Evolutionary conservation across 2,329 filamentous ascomycete species (phyloP).

Genomic region (Drechslerella coelobrocha): DNA sequence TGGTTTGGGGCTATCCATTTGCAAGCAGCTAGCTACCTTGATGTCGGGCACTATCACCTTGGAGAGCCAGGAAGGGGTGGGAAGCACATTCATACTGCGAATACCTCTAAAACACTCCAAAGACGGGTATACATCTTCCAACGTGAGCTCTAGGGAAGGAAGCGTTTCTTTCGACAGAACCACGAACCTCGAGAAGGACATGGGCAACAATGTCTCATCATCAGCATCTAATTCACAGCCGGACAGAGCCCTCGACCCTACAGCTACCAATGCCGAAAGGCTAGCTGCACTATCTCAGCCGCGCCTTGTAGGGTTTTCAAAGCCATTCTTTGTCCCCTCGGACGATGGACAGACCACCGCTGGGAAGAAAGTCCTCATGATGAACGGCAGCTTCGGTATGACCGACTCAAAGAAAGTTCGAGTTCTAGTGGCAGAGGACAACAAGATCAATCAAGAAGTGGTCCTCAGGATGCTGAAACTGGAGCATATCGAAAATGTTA

Average conservation of each 20-base stretch:
- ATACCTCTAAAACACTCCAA: constrained; percentile 65
- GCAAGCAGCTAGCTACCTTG: constrained; percentile 82
- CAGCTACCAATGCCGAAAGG: constrained; percentile 34
- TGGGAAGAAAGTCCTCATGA: constrained; percentile 24
- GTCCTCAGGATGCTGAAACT: constrained; percentile 68
- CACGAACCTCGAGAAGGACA: constrained; percentile 20
- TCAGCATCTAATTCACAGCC: constrained; percentile 5
- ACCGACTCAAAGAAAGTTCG: constrained; percentile 61
- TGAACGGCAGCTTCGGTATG: constrained; percentile 27
- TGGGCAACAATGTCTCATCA: constrained; percentile 1
- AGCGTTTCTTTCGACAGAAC: constrained; percentile 40
- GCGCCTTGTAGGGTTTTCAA: constrained; percentile 80
- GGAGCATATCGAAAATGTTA: constrained; percentile 70
- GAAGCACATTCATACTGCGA: constrained; percentile 80
- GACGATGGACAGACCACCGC: constrained; percentile 5
- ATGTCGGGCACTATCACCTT: constrained; percentile 82
- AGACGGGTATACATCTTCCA: constrained; percentile 25
- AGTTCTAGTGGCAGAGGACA: constrained; percentile 87
- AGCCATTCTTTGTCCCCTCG: constrained; percentile 72
- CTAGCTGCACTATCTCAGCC: constrained; percentile 69
- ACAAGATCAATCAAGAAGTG: constrained; percentile 70
- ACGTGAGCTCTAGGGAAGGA: constrained; percentile 43
- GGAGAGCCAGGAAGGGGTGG: constrained; percentile 73
- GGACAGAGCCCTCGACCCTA: constrained; percentile 25
- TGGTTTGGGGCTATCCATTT: constrained; percentile 86